phyloP scores from a whole-genome alignment of 2,329 filamentous ascomycete species.

The Trichothecium roseum region DNA sequence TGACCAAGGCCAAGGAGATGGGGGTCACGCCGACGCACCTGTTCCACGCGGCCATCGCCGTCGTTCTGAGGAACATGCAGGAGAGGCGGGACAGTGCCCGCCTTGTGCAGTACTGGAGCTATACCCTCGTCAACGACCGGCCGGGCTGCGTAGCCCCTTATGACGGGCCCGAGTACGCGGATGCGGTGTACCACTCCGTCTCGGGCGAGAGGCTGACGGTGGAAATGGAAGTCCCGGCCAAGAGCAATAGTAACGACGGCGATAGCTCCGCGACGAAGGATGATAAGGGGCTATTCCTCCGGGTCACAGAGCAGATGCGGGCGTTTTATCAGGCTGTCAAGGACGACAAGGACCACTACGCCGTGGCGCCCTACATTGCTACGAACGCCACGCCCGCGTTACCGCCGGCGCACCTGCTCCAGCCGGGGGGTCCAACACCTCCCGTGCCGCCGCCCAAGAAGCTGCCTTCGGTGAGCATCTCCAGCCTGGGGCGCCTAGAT shows the following conservation, averaged over 20 bases:
- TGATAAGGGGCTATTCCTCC: constrained; percentile 11
- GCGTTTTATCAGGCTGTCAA: constrained; percentile 17
- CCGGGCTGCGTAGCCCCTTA: constrained; percentile 13
- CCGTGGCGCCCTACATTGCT: constrained; percentile 14
- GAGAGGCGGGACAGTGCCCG: background rate
- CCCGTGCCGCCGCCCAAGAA: constrained; percentile 15
- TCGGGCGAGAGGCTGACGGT: constrained; percentile 15
- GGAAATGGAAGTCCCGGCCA: constrained; percentile 11
- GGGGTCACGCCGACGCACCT: constrained; percentile 17
- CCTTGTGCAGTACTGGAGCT: constrained; percentile 16
- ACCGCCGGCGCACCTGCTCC: background rate
- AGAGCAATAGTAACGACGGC: background rate
- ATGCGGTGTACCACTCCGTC: constrained; percentile 19
- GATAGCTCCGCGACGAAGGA: background rate
- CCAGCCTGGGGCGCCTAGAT: constrained; percentile 25
- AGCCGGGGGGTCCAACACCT: background rate
- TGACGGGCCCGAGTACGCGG: constrained; percentile 8
- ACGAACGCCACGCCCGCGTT: constrained; percentile 7
- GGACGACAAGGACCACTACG: constrained; percentile 18
- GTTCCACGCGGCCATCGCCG: constrained; percentile 21
- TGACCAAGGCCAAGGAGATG: background rate
- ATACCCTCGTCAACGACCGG: constrained; percentile 21
- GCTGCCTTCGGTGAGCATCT: constrained; percentile 18
- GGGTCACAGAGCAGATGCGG: constrained; percentile 13
- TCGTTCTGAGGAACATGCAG: constrained; percentile 17